phyloP scores from a whole-genome alignment of 371 early-diverging fungal genomes.

The Rhizopus microsporus region DNA sequence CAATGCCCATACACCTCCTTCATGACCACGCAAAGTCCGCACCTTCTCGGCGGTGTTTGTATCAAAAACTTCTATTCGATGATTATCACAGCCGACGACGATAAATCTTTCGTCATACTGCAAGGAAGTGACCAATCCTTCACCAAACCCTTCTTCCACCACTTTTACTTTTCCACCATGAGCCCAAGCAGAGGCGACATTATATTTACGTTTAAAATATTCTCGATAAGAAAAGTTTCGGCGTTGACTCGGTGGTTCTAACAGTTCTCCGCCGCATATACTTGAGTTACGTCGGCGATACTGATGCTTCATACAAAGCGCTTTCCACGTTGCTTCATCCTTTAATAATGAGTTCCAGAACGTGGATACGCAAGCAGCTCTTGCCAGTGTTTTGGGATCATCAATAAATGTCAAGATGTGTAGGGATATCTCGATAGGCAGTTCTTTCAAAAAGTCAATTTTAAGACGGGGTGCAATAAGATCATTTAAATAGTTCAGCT shows the following conservation, averaged over 20 bases:
- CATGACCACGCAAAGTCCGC: slow-evolving; percentile 81
- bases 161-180: slow-evolving; percentile 67
- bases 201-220: slow-evolving; percentile 75
- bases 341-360: slow-evolving; percentile 79
- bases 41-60: slow-evolving; percentile 67
- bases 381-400: slow-evolving; percentile 72
- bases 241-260: slow-evolving; percentile 48
- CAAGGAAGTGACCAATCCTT: slow-evolving; percentile 81
- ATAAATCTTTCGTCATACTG: slow-evolving; percentile 87
- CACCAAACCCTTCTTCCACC: slow-evolving; percentile 77
- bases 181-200: slow-evolving; percentile 77
- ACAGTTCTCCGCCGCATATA: slow-evolving; percentile 52
- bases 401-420: slow-evolving; percentile 70
- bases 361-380: slow-evolving; percentile 72
- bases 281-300: slow-evolving; percentile 51
- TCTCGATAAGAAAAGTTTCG: slow-evolving; percentile 67
- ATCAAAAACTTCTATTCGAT: slow-evolving; percentile 83
- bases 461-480: slow-evolving; percentile 69
- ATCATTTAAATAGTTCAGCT: slow-evolving; percentile 58
- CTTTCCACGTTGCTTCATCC: slow-evolving; percentile 55
- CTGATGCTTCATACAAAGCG: slow-evolving; percentile 51
- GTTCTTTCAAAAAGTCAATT: slow-evolving; percentile 74
- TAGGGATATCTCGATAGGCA: slow-evolving; percentile 76
- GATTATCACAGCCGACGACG: slow-evolving; percentile 85
- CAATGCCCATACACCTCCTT: slow-evolving; percentile 96